phyloP scores from a whole-genome alignment of 768 basidiomycete species.

The Russula sp. region DNA sequence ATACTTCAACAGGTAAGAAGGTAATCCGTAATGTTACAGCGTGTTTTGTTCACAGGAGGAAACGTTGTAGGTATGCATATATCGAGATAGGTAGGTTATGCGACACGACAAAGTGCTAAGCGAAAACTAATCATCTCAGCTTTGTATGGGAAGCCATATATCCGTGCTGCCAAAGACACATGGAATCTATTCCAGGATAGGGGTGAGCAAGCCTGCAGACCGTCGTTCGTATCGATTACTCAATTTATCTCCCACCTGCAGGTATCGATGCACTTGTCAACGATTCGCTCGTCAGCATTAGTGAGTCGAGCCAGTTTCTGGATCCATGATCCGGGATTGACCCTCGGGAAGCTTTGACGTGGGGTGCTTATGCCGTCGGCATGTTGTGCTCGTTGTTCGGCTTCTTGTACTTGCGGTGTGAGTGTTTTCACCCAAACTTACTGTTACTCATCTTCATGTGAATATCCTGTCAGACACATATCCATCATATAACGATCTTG shows the following conservation, averaged over 20 bases:
- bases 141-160: constrained; percentile 79
- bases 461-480: constrained; percentile 47
- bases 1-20: constrained; percentile 67
- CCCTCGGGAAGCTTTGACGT: constrained; percentile 49
- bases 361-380: constrained; percentile 79
- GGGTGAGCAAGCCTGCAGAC: constrained; percentile 32
- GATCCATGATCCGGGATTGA: constrained; percentile 12
- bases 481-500: constrained; percentile 65
- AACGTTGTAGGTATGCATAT: constrained; percentile 55
- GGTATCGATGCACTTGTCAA: constrained; percentile 75
- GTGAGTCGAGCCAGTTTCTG: constrained; percentile 36
- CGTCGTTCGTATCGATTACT: constrained; percentile 9
- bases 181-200: constrained; percentile 73
- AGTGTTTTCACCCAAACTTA: constrained; percentile 27
- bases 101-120: constrained; percentile 6
- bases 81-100: constrained; percentile 64
- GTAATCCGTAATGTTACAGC: background rate
- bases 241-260: constrained; percentile 14
- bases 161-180: constrained; percentile 76
- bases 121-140: constrained; percentile 36
- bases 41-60: background rate
- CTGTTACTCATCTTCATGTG: constrained; percentile 1
- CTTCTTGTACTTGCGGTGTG: constrained; percentile 70
- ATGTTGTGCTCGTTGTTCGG: constrained; percentile 67
- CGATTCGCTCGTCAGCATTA: constrained; percentile 75